Evolutionary conservation across 2,329 filamentous ascomycete genomes (phyloP).

Genomic region (Penicillium sp.): DNA sequence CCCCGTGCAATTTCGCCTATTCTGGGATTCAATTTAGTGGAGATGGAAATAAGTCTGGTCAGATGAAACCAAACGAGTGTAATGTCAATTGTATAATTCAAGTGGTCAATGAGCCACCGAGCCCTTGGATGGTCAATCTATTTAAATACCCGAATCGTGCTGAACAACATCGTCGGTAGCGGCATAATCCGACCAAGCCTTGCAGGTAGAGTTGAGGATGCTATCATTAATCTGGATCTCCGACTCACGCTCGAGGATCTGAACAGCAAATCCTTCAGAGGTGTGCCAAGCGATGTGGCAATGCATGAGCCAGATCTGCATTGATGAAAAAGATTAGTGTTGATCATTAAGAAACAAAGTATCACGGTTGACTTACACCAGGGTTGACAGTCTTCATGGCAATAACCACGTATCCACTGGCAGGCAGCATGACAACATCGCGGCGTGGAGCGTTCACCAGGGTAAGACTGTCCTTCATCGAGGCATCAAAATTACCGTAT

Average conservation of each 20-base stretch:
- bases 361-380: neutral
- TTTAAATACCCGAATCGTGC: conserved; percentile 7
- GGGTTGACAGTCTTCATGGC: conserved; percentile 9
- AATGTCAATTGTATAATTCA: neutral
- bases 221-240: neutral
- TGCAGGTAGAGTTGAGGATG: conserved; percentile 1
- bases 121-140: neutral
- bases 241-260: conserved; percentile 3
- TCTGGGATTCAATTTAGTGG: no score
- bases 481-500: conserved; percentile 6
- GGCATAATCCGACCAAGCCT: neutral
- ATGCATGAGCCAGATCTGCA: conserved; percentile 8
- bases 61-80: neutral
- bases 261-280: conserved; percentile 5
- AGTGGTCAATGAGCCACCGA: neutral
- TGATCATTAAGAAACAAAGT: neutral
- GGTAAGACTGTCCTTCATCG: conserved; percentile 1
- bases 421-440: conserved; percentile 9
- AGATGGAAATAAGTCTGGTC: neutral
- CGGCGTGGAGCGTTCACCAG: conserved; percentile 6
- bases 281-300: conserved; percentile 16
- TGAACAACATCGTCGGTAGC: conserved; percentile 2
- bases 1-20: no score
- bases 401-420: conserved; percentile 7
- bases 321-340: neutral